Evolutionary conservation across 1,284 basidiomycete species (phyloP), one percentile per base, ranked within the genome.

Genomic region (Ceratobasidium theobromae): DNA sequence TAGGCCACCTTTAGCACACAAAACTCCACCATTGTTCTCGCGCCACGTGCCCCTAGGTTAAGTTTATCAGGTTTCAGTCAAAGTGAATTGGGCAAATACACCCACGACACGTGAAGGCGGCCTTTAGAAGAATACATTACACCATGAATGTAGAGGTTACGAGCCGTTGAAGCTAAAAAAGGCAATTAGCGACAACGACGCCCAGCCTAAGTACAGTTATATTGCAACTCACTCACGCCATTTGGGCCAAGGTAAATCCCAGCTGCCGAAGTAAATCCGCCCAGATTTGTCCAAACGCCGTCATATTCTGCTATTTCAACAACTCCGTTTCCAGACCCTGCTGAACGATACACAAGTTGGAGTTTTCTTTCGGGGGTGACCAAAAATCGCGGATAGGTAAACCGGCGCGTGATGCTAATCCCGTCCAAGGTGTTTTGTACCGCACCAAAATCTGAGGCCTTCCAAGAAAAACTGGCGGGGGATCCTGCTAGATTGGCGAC

Each of bases 311-410:
- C 49, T 4, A 69, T 41, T 32, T 65, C 53, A 16, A 57, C 68
- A 40, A 52, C 62, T 18, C 64, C 65, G 33, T 68, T 70, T 6
- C 65, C 69, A 4, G 65, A 67, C 11, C 64, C 64, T 6, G 51
- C 58, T 9, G 58, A 53, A 3, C 67, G 69, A 25, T 68, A 68
- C 25, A 68, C 25, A n/a, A 70, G 65, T 40, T 70, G 69, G 18
- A 68, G 35, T 12, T 62, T 68, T 27, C 66, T 68, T 12, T 68
- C 60, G 11, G 67, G 67, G 14, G 69, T 66, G 53, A 70, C 41
- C 40, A 67, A 53, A 32, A 66, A 70, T 30, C 69, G 69, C 21
- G 69, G 69, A 49, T 68, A 70, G 11, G 69, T 70, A 25, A 70
- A 57, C 27, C 58, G 64, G 45, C 54, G 66, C 30, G 67, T 68